phyloP scores from a whole-genome alignment of 2,329 filamentous ascomycete genomes.

The Mariannaea elegans region DNA sequence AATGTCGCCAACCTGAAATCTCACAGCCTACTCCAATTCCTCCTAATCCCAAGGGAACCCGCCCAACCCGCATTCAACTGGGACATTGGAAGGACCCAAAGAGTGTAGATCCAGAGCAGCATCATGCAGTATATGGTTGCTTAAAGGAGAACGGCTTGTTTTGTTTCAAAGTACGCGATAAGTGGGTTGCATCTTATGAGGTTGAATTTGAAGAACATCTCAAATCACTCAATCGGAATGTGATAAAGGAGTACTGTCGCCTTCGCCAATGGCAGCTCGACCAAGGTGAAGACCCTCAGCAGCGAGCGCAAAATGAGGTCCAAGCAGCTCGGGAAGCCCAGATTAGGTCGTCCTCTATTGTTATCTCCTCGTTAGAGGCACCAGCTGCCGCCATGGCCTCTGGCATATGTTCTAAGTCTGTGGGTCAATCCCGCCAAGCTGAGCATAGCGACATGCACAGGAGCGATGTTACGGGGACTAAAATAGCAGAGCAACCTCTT shows the following conservation, averaged over 20 bases:
- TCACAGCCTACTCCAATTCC: too few species aligned
- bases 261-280: slow-evolving; percentile 68
- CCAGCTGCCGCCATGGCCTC: slow-evolving; percentile 3
- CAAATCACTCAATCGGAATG: slow-evolving; percentile 57
- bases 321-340: slow-evolving; percentile 62
- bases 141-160: slow-evolving; percentile 73
- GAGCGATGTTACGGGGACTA: slow-evolving; percentile 45
- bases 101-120: slow-evolving; percentile 56
- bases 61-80: slow-evolving; percentile 66
- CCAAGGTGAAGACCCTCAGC: slow-evolving; percentile 57
- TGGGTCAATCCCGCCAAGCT: slow-evolving; percentile 24
- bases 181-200: slow-evolving; percentile 72
- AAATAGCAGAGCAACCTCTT: slow-evolving; percentile 41
- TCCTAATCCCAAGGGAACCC: too few species aligned
- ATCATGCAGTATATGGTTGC: slow-evolving; percentile 71
- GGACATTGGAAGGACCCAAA: slow-evolving; percentile 68
- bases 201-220: slow-evolving; percentile 67
- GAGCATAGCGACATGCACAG: slow-evolving; percentile 57
- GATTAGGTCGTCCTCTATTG: slow-evolving; percentile 33
- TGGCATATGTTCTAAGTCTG: too few species aligned
- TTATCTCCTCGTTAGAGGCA: slow-evolving; percentile 29
- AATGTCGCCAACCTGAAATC: too few species aligned
- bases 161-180: slow-evolving; percentile 68
- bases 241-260: slow-evolving; percentile 72
- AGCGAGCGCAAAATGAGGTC: slow-evolving; percentile 60